Conservation (phyloP, 306 rosid species). For the Lathyrus oleraceus region DNA sequence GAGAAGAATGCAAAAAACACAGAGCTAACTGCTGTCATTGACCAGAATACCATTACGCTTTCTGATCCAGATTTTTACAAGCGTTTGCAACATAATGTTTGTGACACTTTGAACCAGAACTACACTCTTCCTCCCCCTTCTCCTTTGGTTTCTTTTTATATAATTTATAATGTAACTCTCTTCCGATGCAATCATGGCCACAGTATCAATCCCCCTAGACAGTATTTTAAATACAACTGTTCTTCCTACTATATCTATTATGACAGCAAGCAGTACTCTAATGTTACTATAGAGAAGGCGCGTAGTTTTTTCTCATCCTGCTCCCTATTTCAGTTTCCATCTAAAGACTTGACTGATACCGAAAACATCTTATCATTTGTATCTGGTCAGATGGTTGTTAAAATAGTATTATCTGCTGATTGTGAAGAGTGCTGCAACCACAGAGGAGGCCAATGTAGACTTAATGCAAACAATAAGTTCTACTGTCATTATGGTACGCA, state of each 20-base stretch:
- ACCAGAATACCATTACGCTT: constrained; percentile 1
- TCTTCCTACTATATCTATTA: constrained; percentile 20
- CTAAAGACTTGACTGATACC: background rate
- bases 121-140: constrained; percentile 7
- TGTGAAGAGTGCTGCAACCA: constrained; percentile 33
- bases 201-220: background rate
- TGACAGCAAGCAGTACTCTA: background rate
- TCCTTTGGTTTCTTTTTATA: constrained; percentile 17
- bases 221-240: background rate
- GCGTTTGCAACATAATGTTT: background rate
- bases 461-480: background rate
- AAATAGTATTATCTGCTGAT: constrained; percentile 14
- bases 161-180: constrained; percentile 3
- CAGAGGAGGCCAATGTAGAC: constrained; percentile 38
- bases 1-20: background rate
- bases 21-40: background rate
- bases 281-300: background rate
- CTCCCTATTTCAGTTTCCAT: constrained; percentile 5
- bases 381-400: constrained; percentile 15
- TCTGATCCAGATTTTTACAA: constrained; percentile 9
- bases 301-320: background rate
- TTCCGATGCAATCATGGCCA: constrained; percentile 36
- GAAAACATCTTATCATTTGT: constrained; percentile 11
- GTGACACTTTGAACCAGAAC: constrained; percentile 16
- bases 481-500: constrained; percentile 32